Conservation (phyloP, 2,329 filamentous ascomycete genomes). For the Plenodomus biglobosus region DNA sequence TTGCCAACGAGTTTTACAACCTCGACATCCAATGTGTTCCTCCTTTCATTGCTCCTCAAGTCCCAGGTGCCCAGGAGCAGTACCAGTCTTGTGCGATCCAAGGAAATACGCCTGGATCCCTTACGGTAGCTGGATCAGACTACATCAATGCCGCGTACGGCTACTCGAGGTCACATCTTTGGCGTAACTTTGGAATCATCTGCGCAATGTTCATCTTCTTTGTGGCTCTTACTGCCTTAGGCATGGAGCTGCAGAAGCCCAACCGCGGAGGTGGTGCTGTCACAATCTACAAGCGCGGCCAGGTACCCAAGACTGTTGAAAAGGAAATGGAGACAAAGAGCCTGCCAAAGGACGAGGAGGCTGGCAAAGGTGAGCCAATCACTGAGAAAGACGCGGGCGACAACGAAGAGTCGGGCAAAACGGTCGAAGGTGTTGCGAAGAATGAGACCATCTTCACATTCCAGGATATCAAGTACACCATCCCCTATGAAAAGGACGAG, state of each 20-base stretch:
- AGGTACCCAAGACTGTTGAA: slow-evolving; percentile 61
- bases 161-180: slow-evolving; percentile 61
- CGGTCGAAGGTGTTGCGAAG: slow-evolving; percentile 57
- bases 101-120: slow-evolving; percentile 57
- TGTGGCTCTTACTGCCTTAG: slow-evolving; percentile 48
- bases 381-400: slow-evolving; percentile 26
- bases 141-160: slow-evolving; percentile 60
- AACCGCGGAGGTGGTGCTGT: slow-evolving; percentile 62
- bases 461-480: slow-evolving; percentile 80
- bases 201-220: slow-evolving; percentile 55
- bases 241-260: slow-evolving; percentile 56
- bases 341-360: slow-evolving; percentile 55
- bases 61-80: slow-evolving; percentile 48
- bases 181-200: slow-evolving; percentile 61
- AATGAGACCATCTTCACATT: slow-evolving; percentile 71
- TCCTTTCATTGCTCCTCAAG: slow-evolving; percentile 59
- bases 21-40: slow-evolving; percentile 58
- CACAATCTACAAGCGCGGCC: slow-evolving; percentile 64
- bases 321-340: slow-evolving; percentile 58
- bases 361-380: slow-evolving; percentile 42
- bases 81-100: slow-evolving; percentile 63
- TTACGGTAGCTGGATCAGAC: slow-evolving; percentile 55
- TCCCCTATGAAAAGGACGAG: slow-evolving; percentile 53
- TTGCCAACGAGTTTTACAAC: slow-evolving; percentile 70
- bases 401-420: slow-evolving; percentile 27